Evolutionary conservation across 371 early-diverging fungal species (phyloP).

Genomic region (Smittium culicis): DNA sequence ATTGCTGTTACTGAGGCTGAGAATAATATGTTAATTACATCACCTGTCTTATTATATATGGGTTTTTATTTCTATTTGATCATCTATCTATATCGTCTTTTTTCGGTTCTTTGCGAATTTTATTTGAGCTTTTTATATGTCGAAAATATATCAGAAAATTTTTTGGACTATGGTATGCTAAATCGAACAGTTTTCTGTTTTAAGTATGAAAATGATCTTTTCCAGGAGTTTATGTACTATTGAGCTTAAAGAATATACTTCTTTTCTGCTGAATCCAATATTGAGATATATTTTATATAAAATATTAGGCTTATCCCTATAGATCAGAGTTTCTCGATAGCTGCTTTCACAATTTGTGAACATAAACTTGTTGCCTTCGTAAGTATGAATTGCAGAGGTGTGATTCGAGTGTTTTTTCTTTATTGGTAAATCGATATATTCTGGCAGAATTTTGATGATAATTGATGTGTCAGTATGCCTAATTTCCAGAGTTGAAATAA

Average conservation of each 20-base stretch:
- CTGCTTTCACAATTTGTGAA: slow-evolving; percentile 30
- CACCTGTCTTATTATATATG: neutral
- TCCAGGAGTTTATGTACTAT: neutral
- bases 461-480: slow-evolving; percentile 29
- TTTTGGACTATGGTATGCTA: slow-evolving; percentile 25
- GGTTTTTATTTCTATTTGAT: neutral
- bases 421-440: slow-evolving; percentile 24
- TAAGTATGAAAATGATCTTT: slow-evolving; percentile 14
- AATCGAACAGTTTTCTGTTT: slow-evolving; percentile 18
- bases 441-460: slow-evolving; percentile 10
- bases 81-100: neutral
- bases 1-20: slow-evolving; percentile 3
- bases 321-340: slow-evolving; percentile 21
- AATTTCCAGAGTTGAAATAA: slow-evolving; percentile 24
- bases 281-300: slow-evolving; percentile 28
- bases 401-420: slow-evolving; percentile 33
- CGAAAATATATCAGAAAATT: slow-evolving; percentile 28
- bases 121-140: slow-evolving; percentile 12
- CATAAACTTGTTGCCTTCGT: slow-evolving; percentile 31
- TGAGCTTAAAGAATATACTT: slow-evolving; percentile 12
- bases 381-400: slow-evolving; percentile 32
- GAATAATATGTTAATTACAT: slow-evolving; percentile 9
- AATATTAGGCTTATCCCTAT: slow-evolving; percentile 26
- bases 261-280: slow-evolving; percentile 14
- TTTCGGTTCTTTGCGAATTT: neutral